Evolutionary conservation across 495 filamentous ascomycete species (phyloP), one percentile per base, ranked within the genome.

Genomic region (Barbatosphaeria neglecta): DNA sequence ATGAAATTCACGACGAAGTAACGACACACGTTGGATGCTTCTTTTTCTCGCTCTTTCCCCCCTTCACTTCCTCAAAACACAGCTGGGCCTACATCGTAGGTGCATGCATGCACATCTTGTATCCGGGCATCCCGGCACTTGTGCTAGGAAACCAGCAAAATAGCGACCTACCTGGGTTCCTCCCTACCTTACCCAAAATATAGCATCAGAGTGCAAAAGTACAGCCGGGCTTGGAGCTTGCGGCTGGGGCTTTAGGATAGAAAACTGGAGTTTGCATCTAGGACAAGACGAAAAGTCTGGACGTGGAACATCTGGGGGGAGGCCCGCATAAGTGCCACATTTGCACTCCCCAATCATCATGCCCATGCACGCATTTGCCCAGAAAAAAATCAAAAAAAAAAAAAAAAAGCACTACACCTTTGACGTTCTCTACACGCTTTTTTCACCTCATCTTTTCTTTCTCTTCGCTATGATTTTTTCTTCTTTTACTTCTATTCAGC

Each of bases 271-370:
- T 46, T 27, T 35, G 45, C 37, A 37, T 27, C 27, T 22, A 40
- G 41, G 45, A 46, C 45, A 46, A n/a, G n/a, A n/a, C n/a, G n/a
- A n/a, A 46, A 46, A 46, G 45, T 40, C 43, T 44, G 27, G 22
- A 23, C 22, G 31, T 44, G 43, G 31, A 35, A 19, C 17, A 35
- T n/a, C 31, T 31, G 16, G 31, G 31, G n/a, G n/a, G 22, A 23
- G 3, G 22, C 22, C 37, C 25, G 17, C 45, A 46, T 46, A 39
- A 18, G 23, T 20, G 20, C n/a, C 33, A 37, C 41, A 22, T 18
- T 5, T 46, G 17, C 15, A 19, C 6, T 40, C 35, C 15, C 22
- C 37, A 46, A 19, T 11, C 22, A n/a, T n/a, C n/a, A n/a, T n/a
- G n/a, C n/a, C n/a, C n/a, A 25, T 46, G 33, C 31, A 35, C 16